Conservation (phyloP, 73 alveolate species). For the Stentor roeselii region DNA sequence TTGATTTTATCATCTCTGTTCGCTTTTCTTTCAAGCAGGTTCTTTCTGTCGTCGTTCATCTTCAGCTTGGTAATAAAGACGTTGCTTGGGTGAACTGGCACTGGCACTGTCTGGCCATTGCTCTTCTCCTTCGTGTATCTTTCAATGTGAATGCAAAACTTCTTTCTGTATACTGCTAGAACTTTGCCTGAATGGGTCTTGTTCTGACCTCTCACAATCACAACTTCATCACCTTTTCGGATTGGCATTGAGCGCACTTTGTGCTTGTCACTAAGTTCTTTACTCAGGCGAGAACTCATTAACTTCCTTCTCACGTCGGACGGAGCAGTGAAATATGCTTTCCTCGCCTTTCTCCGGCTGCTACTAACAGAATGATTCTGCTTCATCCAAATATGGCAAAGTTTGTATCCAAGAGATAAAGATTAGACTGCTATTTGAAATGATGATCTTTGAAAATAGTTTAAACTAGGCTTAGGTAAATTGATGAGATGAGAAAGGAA, state of each 20-base stretch:
- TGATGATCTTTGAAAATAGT: too few species aligned
- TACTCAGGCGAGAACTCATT: constrained; percentile 80
- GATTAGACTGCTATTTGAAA: too few species aligned
- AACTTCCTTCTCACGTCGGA: constrained; percentile 79
- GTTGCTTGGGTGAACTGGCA: constrained; percentile 75
- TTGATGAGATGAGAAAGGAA: too few species aligned
- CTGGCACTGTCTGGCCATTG: constrained; percentile 67
- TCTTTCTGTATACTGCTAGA: constrained; percentile 88
- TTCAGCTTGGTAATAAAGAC: constrained; percentile 65
- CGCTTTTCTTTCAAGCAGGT: constrained; percentile 63
- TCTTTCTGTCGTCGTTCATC: constrained; percentile 77
- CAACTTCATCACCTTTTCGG: constrained; percentile 86
- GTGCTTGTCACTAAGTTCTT: constrained; percentile 67
- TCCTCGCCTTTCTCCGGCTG: constrained; percentile 85
- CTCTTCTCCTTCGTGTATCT: constrained; percentile 78
- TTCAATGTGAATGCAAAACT: constrained; percentile 89
- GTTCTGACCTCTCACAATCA: constrained; percentile 60
- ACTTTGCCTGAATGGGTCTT: constrained; percentile 93
- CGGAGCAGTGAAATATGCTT: constrained; percentile 90
- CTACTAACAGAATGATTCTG: constrained; percentile 48
- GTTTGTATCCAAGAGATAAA: too few species aligned
- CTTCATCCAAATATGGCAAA: too few species aligned
- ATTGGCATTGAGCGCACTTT: constrained; percentile 88
- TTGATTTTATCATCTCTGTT: constrained; percentile 34
- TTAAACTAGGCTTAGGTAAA: too few species aligned